Base-by-base conservation (phyloP, 305 asterid species). In the Fraxinus dipetala region DNA sequence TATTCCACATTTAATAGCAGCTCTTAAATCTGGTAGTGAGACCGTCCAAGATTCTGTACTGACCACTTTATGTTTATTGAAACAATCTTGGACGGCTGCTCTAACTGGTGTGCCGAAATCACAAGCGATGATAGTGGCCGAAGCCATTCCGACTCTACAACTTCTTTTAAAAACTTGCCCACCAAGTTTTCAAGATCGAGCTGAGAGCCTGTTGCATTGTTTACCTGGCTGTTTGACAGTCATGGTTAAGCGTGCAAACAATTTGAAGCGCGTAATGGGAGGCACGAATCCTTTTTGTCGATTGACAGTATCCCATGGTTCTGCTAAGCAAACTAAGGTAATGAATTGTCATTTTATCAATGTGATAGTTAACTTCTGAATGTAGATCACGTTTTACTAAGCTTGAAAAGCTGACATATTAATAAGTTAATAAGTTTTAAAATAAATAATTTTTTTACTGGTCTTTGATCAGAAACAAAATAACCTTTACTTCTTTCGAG, bases 151-250 rank as follows among this genome's bases (percentile, higher is more conserved):
- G 18, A 82, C 85, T 79, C 86, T 95, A 84, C 98, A 95, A 85
- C 87, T 79, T 85, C 92, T 92, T 63, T 70, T 91, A 87, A 88
- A 89, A 77, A 85, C 89, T 77, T 90, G 96, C 80, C 97, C 95
- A 9, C 92, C 94, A 31, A 89, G 87, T 85, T 89, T 92, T 88
- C 98, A 85, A 5, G 98, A 95, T 31, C 92, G 91, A 87, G 87
- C 89, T 45, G 97, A 91, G 76, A 88, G 78, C 89, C 92, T 95
- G 76, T 85, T 95, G 90, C 93, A 83, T 63, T 81, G 89, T 85
- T 89, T 95, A 78, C 98, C 98, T 10, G 98, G 98, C 81, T 90
- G 95, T 88, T 90, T 95, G 85, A 93, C 96, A 26, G 98, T 95
- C 82, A 85, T 89, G 11, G 56, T 95, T 31, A 85, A 85, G 75